phyloP scores from a whole-genome alignment of 1,284 basidiomycete species.

The Puccinia polysora region DNA sequence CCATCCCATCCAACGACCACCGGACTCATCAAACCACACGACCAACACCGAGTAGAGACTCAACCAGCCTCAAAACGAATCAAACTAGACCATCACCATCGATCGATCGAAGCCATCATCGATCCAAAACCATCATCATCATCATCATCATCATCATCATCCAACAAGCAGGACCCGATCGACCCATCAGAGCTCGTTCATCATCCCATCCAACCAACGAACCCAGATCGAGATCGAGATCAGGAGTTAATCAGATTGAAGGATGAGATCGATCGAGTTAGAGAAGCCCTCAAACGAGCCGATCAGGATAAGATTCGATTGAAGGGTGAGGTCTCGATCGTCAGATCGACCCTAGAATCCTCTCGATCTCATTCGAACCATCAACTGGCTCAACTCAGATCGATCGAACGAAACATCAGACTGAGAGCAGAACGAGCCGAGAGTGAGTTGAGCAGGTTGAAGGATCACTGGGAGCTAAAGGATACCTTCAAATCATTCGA shows the following conservation, averaged over 20 bases:
- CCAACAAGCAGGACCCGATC: neutral
- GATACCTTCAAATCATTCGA: slow-evolving; percentile 19
- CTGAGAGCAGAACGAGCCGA: slow-evolving; percentile 22
- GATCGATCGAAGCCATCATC: neutral
- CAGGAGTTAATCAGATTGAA: neutral
- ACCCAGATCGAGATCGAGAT: neutral
- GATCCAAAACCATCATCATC: neutral
- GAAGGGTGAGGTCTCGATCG: slow-evolving; percentile 26
- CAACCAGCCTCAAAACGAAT: neutral
- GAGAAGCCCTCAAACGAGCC: neutral
- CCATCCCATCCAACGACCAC: neutral
- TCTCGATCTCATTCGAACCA: neutral
- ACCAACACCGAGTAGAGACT: neutral
- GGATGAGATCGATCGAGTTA: slow-evolving; percentile 3
- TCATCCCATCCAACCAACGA: neutral
- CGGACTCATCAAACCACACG: neutral
- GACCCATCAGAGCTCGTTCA: neutral
- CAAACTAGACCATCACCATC: neutral
- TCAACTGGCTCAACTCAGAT: neutral
- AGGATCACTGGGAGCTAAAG: slow-evolving; percentile 1
- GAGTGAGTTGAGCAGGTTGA: neutral
- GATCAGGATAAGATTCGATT: slow-evolving; percentile 13
- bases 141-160: neutral
- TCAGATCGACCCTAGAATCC: slow-evolving; percentile 7
- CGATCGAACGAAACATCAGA: slow-evolving; percentile 3